Base-by-base conservation (phyloP, 768 basidiomycete species). In the Pleurotus pulmonarius region DNA sequence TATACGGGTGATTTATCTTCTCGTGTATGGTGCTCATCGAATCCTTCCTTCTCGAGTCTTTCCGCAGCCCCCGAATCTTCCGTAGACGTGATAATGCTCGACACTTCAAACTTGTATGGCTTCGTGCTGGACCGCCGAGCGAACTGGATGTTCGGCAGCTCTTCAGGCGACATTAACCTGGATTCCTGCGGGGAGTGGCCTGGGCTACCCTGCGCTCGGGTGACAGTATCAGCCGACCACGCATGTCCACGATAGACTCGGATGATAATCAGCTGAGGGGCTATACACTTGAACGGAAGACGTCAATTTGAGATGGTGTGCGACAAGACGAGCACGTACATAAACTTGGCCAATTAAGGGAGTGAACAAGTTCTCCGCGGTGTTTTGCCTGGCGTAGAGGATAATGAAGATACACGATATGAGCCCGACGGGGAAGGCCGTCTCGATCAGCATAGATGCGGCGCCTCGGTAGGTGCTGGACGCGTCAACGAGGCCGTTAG, bases 171-270 rank as follows among this genome's bases (percentile, higher is more conserved):
- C 26, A 6, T 29, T 29, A 29, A 6, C 26, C 26, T 29, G 8
- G 26, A 29, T 29, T 29, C 26, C 26, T 29, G 26, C 26, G 26
- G 26, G 26, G 26, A 29, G 26, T 29, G 26, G 26, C 26, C 26
- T 4, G 26, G 26, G 26, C 26, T 29, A 29, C 26, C 26, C 26
- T 29, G 26, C 26, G 26, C 26, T 6, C 26, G 26, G 26, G 26
- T 29, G 26, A 29, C 5, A 29, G 26, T 29, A 29, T 29, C 26
- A 29, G 26, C 26, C 26, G 26, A 29, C 83, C 84, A 51, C 83
- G 79, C 18, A 82, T 83, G 45, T 85, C 83, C 64, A 84, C 83
- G 46, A 83, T 71, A 62, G 83, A 83, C 72, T 84, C 84, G 3
- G 83, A 82, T 83, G 52, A 83, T 83, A 62, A 85, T 84, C 11